Evolutionary conservation across 2,329 filamentous ascomycete genomes (phyloP).

Genomic region (Didymella segeticola): DNA sequence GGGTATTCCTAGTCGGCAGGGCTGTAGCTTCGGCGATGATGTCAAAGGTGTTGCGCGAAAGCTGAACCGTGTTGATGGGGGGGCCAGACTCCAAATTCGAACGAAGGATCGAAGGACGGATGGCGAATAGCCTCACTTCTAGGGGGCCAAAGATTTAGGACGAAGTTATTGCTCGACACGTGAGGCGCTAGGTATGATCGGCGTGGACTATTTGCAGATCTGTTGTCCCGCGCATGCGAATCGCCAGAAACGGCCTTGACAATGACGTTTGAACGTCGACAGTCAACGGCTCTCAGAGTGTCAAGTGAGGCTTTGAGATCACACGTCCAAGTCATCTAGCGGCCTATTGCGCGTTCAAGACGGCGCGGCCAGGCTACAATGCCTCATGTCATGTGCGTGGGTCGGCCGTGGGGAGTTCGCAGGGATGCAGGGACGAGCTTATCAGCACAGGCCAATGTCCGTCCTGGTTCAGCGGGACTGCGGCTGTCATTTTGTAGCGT

Average conservation of each 20-base stretch:
- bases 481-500: slow-evolving; percentile 16
- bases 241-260: slow-evolving; percentile 22
- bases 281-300: slow-evolving; percentile 3
- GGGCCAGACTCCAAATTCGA: neutral
- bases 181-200: slow-evolving; percentile 18
- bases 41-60: slow-evolving; percentile 11
- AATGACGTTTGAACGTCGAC: slow-evolving; percentile 27
- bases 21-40: slow-evolving; percentile 9
- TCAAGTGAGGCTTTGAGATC: neutral
- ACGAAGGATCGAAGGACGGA: slow-evolving; percentile 14
- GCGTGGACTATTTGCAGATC: slow-evolving; percentile 28
- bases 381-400: slow-evolving; percentile 12
- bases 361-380: neutral
- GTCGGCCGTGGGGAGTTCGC: slow-evolving; percentile 22
- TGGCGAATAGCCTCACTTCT: slow-evolving; percentile 24
- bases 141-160: slow-evolving; percentile 14
- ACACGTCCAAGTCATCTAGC: neutral
- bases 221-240: slow-evolving; percentile 13
- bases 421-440: slow-evolving; percentile 21
- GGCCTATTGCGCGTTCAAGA: slow-evolving; percentile 1
- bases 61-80: slow-evolving; percentile 10
- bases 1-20: slow-evolving; percentile 6
- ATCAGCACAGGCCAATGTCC: slow-evolving; percentile 19
- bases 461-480: slow-evolving; percentile 6
- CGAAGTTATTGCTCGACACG: neutral